Conservation (phyloP, 208 protist species). For the Crithidia sp. region DNA sequence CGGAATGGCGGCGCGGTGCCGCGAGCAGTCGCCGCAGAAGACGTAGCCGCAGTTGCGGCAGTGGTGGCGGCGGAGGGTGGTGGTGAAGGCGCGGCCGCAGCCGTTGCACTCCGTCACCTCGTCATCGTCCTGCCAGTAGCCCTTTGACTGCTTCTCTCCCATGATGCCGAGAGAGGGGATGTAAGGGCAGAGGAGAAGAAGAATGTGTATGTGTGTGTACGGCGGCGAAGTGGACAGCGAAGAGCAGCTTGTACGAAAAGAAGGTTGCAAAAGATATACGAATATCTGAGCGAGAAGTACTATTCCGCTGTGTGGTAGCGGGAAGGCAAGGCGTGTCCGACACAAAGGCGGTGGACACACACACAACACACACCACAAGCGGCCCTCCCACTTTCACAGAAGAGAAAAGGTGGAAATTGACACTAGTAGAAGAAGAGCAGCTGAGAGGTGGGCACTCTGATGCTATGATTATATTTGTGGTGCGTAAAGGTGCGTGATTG, state of each 20-base stretch:
- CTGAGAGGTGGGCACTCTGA: not conserved
- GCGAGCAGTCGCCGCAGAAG: slow-evolving; percentile 90
- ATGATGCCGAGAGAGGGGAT: slow-evolving; percentile 25
- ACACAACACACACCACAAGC: no score
- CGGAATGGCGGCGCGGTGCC: slow-evolving; percentile 52
- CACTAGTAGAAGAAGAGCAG: not conserved
- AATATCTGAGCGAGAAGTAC: no score
- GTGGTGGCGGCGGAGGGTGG: slow-evolving; percentile 89
- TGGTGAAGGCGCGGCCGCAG: slow-evolving; percentile 73
- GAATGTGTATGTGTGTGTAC: no score
- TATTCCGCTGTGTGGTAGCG: no score
- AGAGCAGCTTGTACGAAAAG: no score
- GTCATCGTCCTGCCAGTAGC: slow-evolving; percentile 89
- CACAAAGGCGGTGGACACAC: no score
- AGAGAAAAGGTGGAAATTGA: not conserved
- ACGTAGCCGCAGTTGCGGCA: slow-evolving; percentile 94
- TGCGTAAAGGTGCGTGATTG: not conserved
- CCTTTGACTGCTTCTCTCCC: slow-evolving; percentile 68
- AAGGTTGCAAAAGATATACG: no score
- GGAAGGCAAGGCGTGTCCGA: no score
- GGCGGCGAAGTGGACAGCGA: no score
- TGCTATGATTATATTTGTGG: no score
- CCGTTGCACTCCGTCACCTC: slow-evolving; percentile 78
- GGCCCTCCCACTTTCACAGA: no score
- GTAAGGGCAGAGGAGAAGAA: not conserved